Percentiles rank a stretch among this genome's conserved stretches.
phyloP scores from a whole-genome alignment of 1,284 basidiomycete genomes.

The Cryptococcus maquisensis region DNA sequence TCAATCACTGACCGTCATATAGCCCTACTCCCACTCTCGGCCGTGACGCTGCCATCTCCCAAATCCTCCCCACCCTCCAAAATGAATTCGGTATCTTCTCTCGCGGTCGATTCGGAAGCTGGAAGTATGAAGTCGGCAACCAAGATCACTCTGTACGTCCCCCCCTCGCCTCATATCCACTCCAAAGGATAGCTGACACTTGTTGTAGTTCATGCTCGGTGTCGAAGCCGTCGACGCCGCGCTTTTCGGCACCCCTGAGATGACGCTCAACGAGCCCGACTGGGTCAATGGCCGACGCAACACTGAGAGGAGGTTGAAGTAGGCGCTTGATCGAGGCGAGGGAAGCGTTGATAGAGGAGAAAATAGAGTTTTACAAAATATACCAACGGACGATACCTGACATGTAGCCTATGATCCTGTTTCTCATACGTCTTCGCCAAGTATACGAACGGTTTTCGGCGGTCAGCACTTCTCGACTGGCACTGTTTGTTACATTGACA shows the following conservation, averaged over 20 bases:
- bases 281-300: constrained; percentile 53
- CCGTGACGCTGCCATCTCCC: constrained; percentile 50
- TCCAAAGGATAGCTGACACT: not conserved
- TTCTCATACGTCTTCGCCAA: too few relatives aligned
- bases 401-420: too few relatives aligned
- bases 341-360: too few relatives aligned
- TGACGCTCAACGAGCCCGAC: constrained; percentile 51
- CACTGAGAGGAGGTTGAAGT: constrained; percentile 45
- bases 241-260: constrained; percentile 50
- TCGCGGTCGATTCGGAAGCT: constrained; percentile 55
- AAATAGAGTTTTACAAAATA: too few relatives aligned
- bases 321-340: not conserved
- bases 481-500: too few relatives aligned
- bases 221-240: constrained; percentile 54
- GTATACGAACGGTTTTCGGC: too few relatives aligned
- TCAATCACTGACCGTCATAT: not conserved
- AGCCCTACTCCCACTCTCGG: constrained; percentile 53
- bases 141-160: constrained; percentile 51
- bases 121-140: constrained; percentile 55
- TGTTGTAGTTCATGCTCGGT: constrained; percentile 50
- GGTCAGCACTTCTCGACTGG: too few relatives aligned
- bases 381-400: too few relatives aligned
- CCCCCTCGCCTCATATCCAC: not conserved
- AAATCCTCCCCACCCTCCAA: constrained; percentile 50
- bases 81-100: constrained; percentile 50